These are phyloP conservation scores for Coleophoma cylindrospora DNA, from an alignment of 2,329 filamentous ascomycete genomes.

Conservation along the genomic window DNA sequence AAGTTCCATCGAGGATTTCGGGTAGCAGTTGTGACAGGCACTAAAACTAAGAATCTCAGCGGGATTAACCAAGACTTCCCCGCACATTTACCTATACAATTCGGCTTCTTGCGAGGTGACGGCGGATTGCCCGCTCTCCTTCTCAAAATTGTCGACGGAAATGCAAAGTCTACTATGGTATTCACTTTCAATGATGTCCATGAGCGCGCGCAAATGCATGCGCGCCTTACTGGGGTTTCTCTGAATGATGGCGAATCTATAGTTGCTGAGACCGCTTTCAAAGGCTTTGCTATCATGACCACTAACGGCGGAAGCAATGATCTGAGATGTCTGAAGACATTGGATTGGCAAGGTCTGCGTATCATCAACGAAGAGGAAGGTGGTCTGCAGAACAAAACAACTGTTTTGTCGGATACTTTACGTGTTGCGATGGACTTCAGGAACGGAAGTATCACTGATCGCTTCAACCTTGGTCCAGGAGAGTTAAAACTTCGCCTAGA, in stretches of 20 bases:
- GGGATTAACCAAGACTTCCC: constrained; percentile 67
- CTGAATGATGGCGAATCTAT: constrained; percentile 63
- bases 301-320: constrained; percentile 33
- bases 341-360: constrained; percentile 61
- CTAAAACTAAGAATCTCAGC: constrained; percentile 72
- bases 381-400: constrained; percentile 54
- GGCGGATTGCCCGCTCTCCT: constrained; percentile 60
- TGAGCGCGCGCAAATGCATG: constrained; percentile 67
- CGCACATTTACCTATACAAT: constrained; percentile 65
- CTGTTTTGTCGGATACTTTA: constrained; percentile 71
- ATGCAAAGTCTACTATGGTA: constrained; percentile 57
- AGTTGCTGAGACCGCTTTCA: constrained; percentile 63
- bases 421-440: constrained; percentile 72
- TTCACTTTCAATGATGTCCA: constrained; percentile 72
- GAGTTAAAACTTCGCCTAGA: constrained; percentile 65
- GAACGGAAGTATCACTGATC: constrained; percentile 74
- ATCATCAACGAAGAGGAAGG: constrained; percentile 66
- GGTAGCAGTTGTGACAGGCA: constrained; percentile 71
- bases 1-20: constrained; percentile 75
- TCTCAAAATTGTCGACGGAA: constrained; percentile 51
- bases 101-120: constrained; percentile 71
- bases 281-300: constrained; percentile 59
- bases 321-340: constrained; percentile 19
- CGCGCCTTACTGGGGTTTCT: constrained; percentile 67
- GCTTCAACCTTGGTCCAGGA: constrained; percentile 75